Evolutionary conservation across 345 rosid species (phyloP), one percentile per base, ranked within the genome.

Genomic region (Laguncularia racemosa): DNA sequence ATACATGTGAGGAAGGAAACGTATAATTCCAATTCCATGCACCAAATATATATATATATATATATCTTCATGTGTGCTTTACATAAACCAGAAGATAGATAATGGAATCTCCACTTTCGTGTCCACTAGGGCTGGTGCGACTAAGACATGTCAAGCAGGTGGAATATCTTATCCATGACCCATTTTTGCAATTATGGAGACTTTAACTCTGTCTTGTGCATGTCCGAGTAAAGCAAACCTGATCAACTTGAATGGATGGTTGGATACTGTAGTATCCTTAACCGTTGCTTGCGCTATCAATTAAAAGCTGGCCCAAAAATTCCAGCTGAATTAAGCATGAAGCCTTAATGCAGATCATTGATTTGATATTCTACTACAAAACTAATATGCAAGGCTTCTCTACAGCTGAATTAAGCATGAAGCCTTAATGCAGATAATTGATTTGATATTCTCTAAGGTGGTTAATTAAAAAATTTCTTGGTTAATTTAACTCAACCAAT

Each of bases 141-240:
- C 13, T 60, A 17, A 20, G 62, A 56, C 40, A 14, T 49, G 65
- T 59, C 70, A 50, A 28, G 20, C 47, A 33, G 61, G 58, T 12
- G 44, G 73, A 68, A 60, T 66, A 68, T 75, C 78, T 78, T 73
- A 61, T 60, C 77, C 59, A 16, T 53, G 67, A 8, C 7, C 7
- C 1, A 8, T 33, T 33, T 33, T 8, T 33, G 40, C 40, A 33
- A 49, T 66, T 13, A 55, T 53, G 55, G 43, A 17, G 46, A 53
- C 59, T 59, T 66, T 58, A 20, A 28, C 45, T 9, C 38, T 50
- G 73, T 60, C 46, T 43, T 40, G 71, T 21, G 9, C 64, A 56
- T 66, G 78, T 72, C 69, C 46, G 44, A 60, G 44, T 51, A 75
- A 68, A 77, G 68, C 71, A 72, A 75, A 64, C 64, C 40, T 3